phyloP scores from a whole-genome alignment of 73 alveolate genomes.

The Paramecium octaurelia region DNA sequence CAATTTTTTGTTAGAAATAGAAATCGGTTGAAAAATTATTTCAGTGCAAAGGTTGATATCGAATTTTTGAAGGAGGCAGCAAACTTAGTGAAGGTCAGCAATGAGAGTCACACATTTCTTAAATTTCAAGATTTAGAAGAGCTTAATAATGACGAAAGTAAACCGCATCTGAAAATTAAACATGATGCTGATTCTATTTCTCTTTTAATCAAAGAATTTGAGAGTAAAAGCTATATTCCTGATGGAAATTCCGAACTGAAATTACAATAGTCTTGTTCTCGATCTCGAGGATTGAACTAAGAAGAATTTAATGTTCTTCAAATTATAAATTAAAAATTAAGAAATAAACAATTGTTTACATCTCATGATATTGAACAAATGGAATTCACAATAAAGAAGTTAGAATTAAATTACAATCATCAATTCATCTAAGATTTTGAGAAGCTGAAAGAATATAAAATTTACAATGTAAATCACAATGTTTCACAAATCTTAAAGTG shows the following conservation, averaged over 20 bases:
- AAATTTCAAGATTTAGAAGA: not conserved
- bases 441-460: not conserved
- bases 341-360: not conserved
- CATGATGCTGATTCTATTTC: not conserved
- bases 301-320: not conserved
- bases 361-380: not conserved
- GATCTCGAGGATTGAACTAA: not conserved
- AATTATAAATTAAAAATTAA: not conserved
- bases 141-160: not conserved
- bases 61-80: constrained; percentile 10
- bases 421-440: not conserved
- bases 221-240: not conserved
- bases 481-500: not conserved
- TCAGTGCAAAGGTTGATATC: not conserved
- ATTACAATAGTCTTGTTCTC: not conserved
- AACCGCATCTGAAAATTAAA: not conserved
- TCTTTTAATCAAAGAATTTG: constrained; percentile 2
- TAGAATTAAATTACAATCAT: not conserved
- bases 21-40: not conserved
- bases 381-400: not conserved
- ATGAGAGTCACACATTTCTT: not conserved
- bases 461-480: not conserved
- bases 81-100: not conserved
- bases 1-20: constrained; percentile 26
- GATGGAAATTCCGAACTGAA: not conserved